A percentile compares a stretch with the other conserved stretches of the same genome.
Conservation (phyloP, 305 asterid species). For the Coffea humblotiana region DNA sequence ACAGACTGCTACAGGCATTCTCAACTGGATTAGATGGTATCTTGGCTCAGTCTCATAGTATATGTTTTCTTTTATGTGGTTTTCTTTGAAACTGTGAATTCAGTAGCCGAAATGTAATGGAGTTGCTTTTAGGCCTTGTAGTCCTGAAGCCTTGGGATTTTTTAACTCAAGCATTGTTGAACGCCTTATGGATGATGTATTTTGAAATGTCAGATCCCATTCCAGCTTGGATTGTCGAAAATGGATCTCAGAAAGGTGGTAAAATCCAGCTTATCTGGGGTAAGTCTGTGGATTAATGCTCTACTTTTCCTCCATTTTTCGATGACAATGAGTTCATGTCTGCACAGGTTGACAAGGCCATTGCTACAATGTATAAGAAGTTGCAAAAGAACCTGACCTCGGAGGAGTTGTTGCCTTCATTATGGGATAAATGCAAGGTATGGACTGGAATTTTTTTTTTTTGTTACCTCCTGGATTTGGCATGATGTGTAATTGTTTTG, state of each 20-base stretch:
- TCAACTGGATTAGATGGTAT: background rate
- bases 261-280: slow-evolving; percentile 94
- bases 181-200: slow-evolving; percentile 1
- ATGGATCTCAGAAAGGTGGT: slow-evolving; percentile 91
- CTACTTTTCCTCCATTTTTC: background rate
- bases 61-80: background rate
- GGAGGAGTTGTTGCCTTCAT: slow-evolving; percentile 93
- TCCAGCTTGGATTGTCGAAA: slow-evolving; percentile 95
- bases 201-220: slow-evolving; percentile 71
- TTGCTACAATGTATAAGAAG: slow-evolving; percentile 77
- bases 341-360: slow-evolving; percentile 87
- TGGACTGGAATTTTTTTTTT: background rate
- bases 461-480: background rate
- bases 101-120: background rate
- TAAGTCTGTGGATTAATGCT: slow-evolving; percentile 36
- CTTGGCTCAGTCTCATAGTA: background rate
- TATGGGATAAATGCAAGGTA: slow-evolving; percentile 99
- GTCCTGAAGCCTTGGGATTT: background rate
- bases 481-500: background rate
- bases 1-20: background rate
- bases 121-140: background rate
- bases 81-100: background rate
- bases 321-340: slow-evolving; percentile 13
- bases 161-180: background rate
- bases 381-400: slow-evolving; percentile 92